These are phyloP conservation scores for Carex scoparia DNA, from an alignment of 176 grass and related monocot genomes.

Conservation along the genomic window DNA sequence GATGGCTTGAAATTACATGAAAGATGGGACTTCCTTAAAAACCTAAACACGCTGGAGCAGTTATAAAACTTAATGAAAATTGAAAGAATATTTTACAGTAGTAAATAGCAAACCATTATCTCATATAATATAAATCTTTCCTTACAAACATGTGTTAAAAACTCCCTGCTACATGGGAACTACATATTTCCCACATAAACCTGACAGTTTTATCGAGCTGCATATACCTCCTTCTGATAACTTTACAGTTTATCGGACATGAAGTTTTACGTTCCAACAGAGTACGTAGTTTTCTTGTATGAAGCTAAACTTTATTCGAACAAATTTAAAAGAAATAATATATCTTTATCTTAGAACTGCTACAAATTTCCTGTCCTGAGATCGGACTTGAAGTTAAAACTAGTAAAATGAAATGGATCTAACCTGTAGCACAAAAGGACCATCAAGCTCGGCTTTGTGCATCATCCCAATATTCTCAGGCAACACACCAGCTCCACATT, in stretches of 20 bases:
- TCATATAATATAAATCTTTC: neutral
- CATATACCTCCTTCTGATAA: neutral
- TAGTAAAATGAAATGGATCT: neutral
- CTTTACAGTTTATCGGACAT: neutral
- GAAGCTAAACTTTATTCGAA: neutral
- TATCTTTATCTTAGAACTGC: neutral
- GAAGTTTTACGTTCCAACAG: neutral
- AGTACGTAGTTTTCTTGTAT: neutral
- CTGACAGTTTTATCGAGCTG: neutral
- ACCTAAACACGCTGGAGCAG: neutral
- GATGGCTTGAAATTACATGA: too few species aligned
- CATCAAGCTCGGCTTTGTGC: constrained; percentile 57
- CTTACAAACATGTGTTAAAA: neutral
- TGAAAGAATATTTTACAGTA: neutral
- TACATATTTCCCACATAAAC: neutral
- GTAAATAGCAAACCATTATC: neutral
- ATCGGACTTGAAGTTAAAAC: constrained; percentile 30
- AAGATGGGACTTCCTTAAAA: neutral
- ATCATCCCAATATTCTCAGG: constrained; percentile 51
- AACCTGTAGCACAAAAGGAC: constrained; percentile 86
- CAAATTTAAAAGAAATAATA: neutral
- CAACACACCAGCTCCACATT: constrained; percentile 53
- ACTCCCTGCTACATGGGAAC: neutral
- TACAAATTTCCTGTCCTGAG: neutral
- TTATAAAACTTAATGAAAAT: neutral